Percentiles rank a stretch among this genome's conserved stretches.
Conservation (phyloP, 2,329 filamentous ascomycete genomes). For the Epichloe elymi region DNA sequence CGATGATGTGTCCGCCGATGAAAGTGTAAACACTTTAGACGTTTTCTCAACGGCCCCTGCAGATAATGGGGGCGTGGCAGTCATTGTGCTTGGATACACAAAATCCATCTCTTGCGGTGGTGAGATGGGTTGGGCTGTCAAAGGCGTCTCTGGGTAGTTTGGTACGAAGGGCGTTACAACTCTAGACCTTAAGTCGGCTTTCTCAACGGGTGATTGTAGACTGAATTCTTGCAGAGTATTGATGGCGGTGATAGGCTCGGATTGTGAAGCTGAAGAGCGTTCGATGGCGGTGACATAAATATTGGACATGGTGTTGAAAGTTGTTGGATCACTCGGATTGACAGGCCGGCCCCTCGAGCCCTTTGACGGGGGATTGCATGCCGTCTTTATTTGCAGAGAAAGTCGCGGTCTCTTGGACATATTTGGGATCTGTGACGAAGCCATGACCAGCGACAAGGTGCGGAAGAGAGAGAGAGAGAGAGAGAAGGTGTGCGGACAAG, state of each 20-base stretch:
- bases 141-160: slow-evolving; percentile 39
- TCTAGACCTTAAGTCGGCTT: slow-evolving; percentile 18
- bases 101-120: slow-evolving; percentile 32
- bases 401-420: slow-evolving; percentile 38
- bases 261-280: slow-evolving; percentile 35
- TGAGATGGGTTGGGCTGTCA: slow-evolving; percentile 37
- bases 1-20: slow-evolving; percentile 18
- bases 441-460: slow-evolving; percentile 4
- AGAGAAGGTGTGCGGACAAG: neutral
- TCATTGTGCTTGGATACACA: slow-evolving; percentile 42
- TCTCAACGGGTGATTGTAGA: slow-evolving; percentile 17
- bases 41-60: slow-evolving; percentile 34
- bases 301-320: slow-evolving; percentile 55
- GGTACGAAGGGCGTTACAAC: slow-evolving; percentile 32
- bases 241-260: slow-evolving; percentile 37
- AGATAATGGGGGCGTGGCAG: slow-evolving; percentile 44
- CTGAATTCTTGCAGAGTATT: slow-evolving; percentile 25
- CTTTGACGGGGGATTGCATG: slow-evolving; percentile 23
- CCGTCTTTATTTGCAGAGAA: slow-evolving; percentile 41
- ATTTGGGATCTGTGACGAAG: slow-evolving; percentile 12
- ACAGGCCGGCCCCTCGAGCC: slow-evolving; percentile 21
- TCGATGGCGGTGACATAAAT: slow-evolving; percentile 51
- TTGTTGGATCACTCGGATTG: slow-evolving; percentile 46
- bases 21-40: slow-evolving; percentile 33
- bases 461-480: neutral